phyloP scores from a whole-genome alignment of 2,329 filamentous ascomycete species.

The Nemania serpens region DNA sequence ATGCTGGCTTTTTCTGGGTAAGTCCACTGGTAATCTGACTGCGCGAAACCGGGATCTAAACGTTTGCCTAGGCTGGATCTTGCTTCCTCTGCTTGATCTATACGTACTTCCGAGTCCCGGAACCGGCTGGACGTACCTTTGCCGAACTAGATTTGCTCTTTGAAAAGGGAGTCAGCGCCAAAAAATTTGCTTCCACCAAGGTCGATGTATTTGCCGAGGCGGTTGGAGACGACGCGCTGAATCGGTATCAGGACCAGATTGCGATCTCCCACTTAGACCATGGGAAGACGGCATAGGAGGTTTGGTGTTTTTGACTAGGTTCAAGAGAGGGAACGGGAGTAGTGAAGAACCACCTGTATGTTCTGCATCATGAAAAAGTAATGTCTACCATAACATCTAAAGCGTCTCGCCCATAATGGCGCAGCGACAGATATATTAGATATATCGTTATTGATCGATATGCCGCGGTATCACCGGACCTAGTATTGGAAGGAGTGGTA shows the following conservation, averaged over 20 bases:
- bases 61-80: slow-evolving; percentile 62
- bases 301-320: neutral
- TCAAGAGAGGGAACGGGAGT: neutral
- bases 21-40: slow-evolving; percentile 29
- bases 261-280: slow-evolving; percentile 37
- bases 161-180: slow-evolving; percentile 70
- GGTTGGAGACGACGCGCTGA: slow-evolving; percentile 54
- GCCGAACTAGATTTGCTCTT: slow-evolving; percentile 87
- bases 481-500: too few relatives aligned
- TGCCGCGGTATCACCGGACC: too few relatives aligned
- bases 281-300: slow-evolving; percentile 7
- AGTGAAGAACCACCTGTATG: too few relatives aligned
- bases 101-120: slow-evolving; percentile 79
- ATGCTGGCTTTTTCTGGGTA: slow-evolving; percentile 84
- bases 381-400: too few relatives aligned
- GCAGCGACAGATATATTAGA: too few relatives aligned
- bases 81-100: slow-evolving; percentile 83
- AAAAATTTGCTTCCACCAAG: slow-evolving; percentile 69
- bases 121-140: slow-evolving; percentile 79
- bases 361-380: too few relatives aligned
- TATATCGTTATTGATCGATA: too few relatives aligned
- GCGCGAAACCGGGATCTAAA: slow-evolving; percentile 12
- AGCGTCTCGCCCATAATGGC: too few relatives aligned
- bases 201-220: slow-evolving; percentile 61
- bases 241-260: slow-evolving; percentile 52